Base-by-base conservation (phyloP, 1,139 yeast species). In the Candida sp. region DNA sequence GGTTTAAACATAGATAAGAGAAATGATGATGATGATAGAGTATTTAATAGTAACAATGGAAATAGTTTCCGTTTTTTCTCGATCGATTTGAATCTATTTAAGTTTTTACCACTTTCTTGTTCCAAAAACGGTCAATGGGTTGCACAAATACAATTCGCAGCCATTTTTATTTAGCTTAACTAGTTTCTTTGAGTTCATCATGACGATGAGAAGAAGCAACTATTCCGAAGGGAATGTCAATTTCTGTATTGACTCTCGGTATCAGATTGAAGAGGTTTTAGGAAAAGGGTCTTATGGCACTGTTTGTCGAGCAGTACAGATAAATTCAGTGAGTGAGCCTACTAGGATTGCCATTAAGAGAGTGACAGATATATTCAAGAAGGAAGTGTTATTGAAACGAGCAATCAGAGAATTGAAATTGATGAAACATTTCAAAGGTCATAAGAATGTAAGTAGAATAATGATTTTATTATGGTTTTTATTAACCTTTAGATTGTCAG, bases 201-300 rank as follows among this genome's bases (percentile, higher is more conserved):
- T 32, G 19, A 35, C 30, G 35, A 36, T 12, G 9, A 39, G 21
- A 33, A 33, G 33, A 43, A 44, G 25, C 27, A 30, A 33, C 35
- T 22, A 36, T 30, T 33, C 37, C n/a, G 38, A 39, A 34, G 37
- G 38, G 11, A 54, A 52, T 12, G 73, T 76, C 4, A 74, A 80
- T 43, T 87, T 90, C 60, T 80, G 81, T 35, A 71, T 88, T 38
- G 85, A 84, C 47, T 64, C 77, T 2, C 68, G 88, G 39, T 93
- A 90, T 61, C 73, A 75, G 43, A 71, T 91, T 11, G 66, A 77
- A 34, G 74, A 77, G 36, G 75, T 84, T 2, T 70, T 91, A 40
- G 98, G 98, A 0, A 81, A 84, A 52, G 98, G 98, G 0, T 83
- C 96, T 0, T 91, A 88, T 60, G 98, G 98, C 1, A 80, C 84